Percentiles rank a stretch among this genome's conserved stretches.
Conservation (phyloP, 1,284 basidiomycete species). For the Rhodotorula sp. region DNA sequence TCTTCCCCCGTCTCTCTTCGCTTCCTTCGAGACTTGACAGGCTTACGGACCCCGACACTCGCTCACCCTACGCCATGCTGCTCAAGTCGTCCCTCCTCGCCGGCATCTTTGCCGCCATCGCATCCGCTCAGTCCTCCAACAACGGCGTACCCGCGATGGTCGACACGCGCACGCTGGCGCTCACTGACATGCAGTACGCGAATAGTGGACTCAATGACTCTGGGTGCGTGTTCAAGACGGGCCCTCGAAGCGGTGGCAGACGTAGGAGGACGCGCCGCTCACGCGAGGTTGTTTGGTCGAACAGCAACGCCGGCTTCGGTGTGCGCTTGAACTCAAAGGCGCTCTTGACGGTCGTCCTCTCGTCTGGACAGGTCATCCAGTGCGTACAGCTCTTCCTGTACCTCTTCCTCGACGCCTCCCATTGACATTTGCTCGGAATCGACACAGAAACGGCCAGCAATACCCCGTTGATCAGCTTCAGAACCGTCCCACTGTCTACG, state of each 20-base stretch:
- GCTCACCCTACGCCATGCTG: constrained; percentile 1
- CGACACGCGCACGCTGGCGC: no score
- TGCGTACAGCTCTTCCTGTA: constrained; percentile 2
- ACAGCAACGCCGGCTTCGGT: constrained; percentile 39
- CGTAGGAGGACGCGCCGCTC: not conserved
- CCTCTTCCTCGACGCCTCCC: not conserved
- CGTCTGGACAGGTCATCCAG: constrained; percentile 1
- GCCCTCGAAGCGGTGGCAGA: not conserved
- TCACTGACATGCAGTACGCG: constrained; percentile 27
- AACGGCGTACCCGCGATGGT: no score
- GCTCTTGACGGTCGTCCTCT: constrained; percentile 36
- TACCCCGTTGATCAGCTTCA: constrained; percentile 38
- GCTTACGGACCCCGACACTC: not conserved
- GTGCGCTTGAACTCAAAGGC: constrained; percentile 36
- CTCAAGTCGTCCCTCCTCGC: constrained; percentile 9
- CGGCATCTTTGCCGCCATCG: constrained; percentile 13
- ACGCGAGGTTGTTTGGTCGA: not conserved
- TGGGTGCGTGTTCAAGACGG: constrained; percentile 12
- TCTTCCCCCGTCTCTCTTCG: not conserved
- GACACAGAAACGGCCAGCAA: constrained; percentile 31
- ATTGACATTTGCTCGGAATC: not conserved
- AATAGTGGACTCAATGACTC: constrained; percentile 31
- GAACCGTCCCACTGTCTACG: constrained; percentile 25
- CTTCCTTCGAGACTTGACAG: not conserved
- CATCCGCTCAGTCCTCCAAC: constrained; percentile 14